phyloP scores from a whole-genome alignment of 83 land plant genomes.

The Picea engelmannii region DNA sequence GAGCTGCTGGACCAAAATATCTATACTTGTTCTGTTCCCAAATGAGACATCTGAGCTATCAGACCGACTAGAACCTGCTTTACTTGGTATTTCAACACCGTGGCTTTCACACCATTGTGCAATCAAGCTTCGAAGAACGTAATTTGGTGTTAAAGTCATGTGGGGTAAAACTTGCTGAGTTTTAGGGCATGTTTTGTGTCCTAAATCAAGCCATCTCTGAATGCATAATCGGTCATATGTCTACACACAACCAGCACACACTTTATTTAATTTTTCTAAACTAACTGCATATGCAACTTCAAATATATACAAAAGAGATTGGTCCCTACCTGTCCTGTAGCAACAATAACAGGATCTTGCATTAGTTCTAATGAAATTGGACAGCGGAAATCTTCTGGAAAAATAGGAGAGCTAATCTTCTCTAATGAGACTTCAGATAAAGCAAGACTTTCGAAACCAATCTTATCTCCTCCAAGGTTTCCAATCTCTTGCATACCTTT shows the following conservation, averaged over 20 bases:
- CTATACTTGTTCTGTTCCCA: slow-evolving; percentile 23
- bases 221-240: slow-evolving; percentile 71
- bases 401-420: slow-evolving; percentile 25
- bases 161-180: slow-evolving; percentile 54
- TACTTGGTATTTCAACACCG: slow-evolving; percentile 40
- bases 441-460: slow-evolving; percentile 21
- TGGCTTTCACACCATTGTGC: slow-evolving; percentile 63
- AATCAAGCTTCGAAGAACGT: slow-evolving; percentile 59
- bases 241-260: slow-evolving; percentile 24
- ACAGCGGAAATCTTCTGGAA: slow-evolving; percentile 55
- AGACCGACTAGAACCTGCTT: neutral
- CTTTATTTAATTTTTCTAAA: slow-evolving; percentile 1
- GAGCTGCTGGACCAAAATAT: slow-evolving; percentile 40
- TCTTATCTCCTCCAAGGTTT: slow-evolving; percentile 1
- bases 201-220: slow-evolving; percentile 59
- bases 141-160: slow-evolving; percentile 56
- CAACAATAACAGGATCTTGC: slow-evolving; percentile 68
- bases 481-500: slow-evolving; percentile 40
- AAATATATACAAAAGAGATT: neutral
- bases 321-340: slow-evolving; percentile 60
- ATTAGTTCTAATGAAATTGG: slow-evolving; percentile 60
- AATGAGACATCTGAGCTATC: slow-evolving; percentile 12
- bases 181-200: slow-evolving; percentile 66
- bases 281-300: neutral
- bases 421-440: slow-evolving; percentile 20